A percentile compares a stretch with the other conserved stretches of the same genome.
These are phyloP conservation scores for Erysimum cheiri DNA, from an alignment of 441 rosid species.

Conservation along the genomic window DNA sequence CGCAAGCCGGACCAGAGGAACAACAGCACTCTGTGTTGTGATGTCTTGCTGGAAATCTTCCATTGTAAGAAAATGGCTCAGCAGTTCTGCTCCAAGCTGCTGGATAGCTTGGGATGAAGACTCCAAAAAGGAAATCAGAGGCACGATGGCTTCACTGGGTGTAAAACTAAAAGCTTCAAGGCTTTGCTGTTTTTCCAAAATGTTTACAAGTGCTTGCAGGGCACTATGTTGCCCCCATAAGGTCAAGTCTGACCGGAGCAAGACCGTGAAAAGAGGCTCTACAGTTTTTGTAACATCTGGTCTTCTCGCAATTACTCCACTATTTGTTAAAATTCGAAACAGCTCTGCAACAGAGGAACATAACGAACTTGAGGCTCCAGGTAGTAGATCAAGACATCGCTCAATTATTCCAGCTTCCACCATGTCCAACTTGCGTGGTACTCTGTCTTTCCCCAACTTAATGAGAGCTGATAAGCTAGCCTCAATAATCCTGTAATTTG, in stretches of 20 bases:
- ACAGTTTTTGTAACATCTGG: slow-evolving; percentile 91
- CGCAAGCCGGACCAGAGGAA: slow-evolving; percentile 85
- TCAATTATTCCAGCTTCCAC: slow-evolving; percentile 97
- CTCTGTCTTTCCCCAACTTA: slow-evolving; percentile 98
- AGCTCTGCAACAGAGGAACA: slow-evolving; percentile 92
- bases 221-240: slow-evolving; percentile 95
- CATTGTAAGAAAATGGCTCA: slow-evolving; percentile 84
- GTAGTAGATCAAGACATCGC: slow-evolving; percentile 84
- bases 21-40: slow-evolving; percentile 77
- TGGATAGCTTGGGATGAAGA: slow-evolving; percentile 94
- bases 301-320: slow-evolving; percentile 95
- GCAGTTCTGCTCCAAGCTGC: slow-evolving; percentile 97
- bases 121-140: slow-evolving; percentile 92
- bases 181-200: slow-evolving; percentile 94
- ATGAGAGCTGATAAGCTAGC: slow-evolving; percentile 93
- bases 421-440: slow-evolving; percentile 96
- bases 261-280: slow-evolving; percentile 84
- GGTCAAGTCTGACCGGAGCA: slow-evolving; percentile 84
- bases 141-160: slow-evolving; percentile 90
- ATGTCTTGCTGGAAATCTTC: slow-evolving; percentile 93
- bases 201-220: slow-evolving; percentile 92
- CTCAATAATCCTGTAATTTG: slow-evolving; percentile 86
- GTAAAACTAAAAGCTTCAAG: slow-evolving; percentile 82
- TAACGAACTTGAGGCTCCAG: slow-evolving; percentile 91
- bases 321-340: slow-evolving; percentile 93